Conservation (phyloP, 495 filamentous ascomycete species). For the Entonaema liquescens region DNA sequence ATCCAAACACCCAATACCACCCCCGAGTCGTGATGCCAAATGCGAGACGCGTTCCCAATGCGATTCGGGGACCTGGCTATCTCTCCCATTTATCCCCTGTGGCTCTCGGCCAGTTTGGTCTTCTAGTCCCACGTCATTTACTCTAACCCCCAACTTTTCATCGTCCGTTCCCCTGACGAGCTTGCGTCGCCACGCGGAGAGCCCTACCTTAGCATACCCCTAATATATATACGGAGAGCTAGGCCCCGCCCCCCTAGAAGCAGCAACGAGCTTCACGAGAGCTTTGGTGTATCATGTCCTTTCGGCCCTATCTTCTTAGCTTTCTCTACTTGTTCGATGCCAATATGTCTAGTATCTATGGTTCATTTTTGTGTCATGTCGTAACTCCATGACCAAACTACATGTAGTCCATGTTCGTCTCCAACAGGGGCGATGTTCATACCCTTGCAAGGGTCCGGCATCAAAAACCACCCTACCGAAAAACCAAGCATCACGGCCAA, state of each 20-base stretch:
- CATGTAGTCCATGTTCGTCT: neutral
- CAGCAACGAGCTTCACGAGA: conserved; percentile 34
- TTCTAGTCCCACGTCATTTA: conserved; percentile 25
- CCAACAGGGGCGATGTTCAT: neutral
- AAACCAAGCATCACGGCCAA: conserved; percentile 7
- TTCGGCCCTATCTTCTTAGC: conserved; percentile 22
- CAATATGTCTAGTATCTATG: conserved; percentile 2
- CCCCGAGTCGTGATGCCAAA: conserved; percentile 15
- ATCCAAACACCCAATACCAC: neutral
- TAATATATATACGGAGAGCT: conserved; percentile 40
- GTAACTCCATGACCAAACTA: conserved; percentile 6
- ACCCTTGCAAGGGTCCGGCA: conserved; percentile 13
- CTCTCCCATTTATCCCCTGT: conserved; percentile 36
- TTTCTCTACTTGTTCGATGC: conserved; percentile 2
- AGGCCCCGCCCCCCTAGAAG: conserved; percentile 42
- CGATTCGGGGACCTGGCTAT: conserved; percentile 16
- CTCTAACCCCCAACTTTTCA: conserved; percentile 5
- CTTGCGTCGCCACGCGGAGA: conserved; percentile 33
- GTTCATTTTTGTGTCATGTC: neutral
- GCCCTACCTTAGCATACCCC: conserved; percentile 32
- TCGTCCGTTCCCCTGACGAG: neutral
- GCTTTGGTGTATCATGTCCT: neutral
- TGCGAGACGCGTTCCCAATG: conserved; percentile 19
- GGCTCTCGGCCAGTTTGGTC: conserved; percentile 3
- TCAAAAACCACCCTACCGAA: conserved; percentile 7